These are phyloP conservation scores for Rugosomyces carneus DNA, from an alignment of 1,284 basidiomycete species.

Conservation along the genomic window DNA sequence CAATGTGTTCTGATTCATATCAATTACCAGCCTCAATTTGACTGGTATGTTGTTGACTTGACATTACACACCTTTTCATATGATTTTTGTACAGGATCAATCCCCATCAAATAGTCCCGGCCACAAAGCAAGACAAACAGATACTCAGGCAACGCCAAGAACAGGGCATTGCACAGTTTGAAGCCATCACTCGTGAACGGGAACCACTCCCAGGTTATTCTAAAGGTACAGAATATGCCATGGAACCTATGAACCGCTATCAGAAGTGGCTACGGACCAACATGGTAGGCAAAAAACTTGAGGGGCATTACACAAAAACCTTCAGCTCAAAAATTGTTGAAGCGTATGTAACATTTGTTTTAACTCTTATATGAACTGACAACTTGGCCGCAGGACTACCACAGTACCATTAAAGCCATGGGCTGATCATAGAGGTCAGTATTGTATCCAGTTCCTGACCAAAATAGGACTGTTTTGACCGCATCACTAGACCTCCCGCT, in stretches of 20 bases:
- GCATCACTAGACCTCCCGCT: constrained; percentile 35
- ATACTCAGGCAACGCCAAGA: constrained; percentile 26
- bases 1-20: constrained; percentile 1
- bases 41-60: constrained; percentile 48
- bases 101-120: constrained; percentile 35
- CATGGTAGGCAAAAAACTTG: constrained; percentile 26
- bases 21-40: constrained; percentile 45
- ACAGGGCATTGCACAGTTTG: constrained; percentile 36
- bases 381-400: constrained; percentile 32
- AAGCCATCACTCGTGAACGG: constrained; percentile 24
- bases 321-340: constrained; percentile 40
- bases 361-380: not conserved
- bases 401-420: constrained; percentile 41
- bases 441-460: not conserved
- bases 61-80: too few relatives aligned
- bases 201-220: constrained; percentile 39
- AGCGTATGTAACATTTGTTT: constrained; percentile 34
- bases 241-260: constrained; percentile 47
- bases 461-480: constrained; percentile 1
- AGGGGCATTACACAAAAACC: constrained; percentile 43
- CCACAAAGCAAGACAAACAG: constrained; percentile 26
- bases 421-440: constrained; percentile 41
- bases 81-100: constrained; percentile 35
- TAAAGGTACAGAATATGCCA: constrained; percentile 35
- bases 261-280: constrained; percentile 46